Conservation (phyloP, 2,329 filamentous ascomycete genomes). For the Aspergillus japonicus region DNA sequence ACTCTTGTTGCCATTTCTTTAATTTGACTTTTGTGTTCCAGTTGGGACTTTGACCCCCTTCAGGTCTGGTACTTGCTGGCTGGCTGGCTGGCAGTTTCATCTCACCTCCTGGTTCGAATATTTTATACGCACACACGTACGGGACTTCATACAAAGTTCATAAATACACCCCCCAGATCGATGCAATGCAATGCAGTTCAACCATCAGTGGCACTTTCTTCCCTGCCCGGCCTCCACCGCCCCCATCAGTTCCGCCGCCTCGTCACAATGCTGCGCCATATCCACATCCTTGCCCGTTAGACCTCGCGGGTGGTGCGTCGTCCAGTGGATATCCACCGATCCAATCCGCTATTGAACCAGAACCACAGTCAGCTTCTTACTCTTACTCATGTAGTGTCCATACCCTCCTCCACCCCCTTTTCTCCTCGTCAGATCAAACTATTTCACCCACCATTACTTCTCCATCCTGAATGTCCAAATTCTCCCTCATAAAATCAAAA, state of each 20-base stretch:
- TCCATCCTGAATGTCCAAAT: too few relatives aligned
- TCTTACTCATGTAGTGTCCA: too few relatives aligned
- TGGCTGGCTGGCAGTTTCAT: too few relatives aligned
- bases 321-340: conserved; percentile 42
- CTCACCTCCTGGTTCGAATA: too few relatives aligned
- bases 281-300: conserved; percentile 38
- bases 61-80: too few relatives aligned
- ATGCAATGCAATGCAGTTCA: too few relatives aligned
- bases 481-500: too few relatives aligned
- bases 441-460: not conserved
- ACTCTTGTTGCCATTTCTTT: not conserved
- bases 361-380: conserved; percentile 11
- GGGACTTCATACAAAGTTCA: too few relatives aligned
- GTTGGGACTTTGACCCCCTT: too few relatives aligned
- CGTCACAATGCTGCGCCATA: conserved; percentile 40
- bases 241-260: conserved; percentile 35
- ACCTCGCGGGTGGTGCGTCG: conserved; percentile 41
- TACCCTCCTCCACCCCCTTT: not conserved
- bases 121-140: too few relatives aligned
- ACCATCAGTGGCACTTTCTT: conserved; percentile 24
- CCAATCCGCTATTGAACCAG: conserved; percentile 32
- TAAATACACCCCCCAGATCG: too few relatives aligned
- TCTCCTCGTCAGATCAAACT: not conserved
- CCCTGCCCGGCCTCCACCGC: conserved; percentile 32
- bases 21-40: not conserved